phyloP scores from a whole-genome alignment of 106 monocot species.

The Xerophyta viscosa region DNA sequence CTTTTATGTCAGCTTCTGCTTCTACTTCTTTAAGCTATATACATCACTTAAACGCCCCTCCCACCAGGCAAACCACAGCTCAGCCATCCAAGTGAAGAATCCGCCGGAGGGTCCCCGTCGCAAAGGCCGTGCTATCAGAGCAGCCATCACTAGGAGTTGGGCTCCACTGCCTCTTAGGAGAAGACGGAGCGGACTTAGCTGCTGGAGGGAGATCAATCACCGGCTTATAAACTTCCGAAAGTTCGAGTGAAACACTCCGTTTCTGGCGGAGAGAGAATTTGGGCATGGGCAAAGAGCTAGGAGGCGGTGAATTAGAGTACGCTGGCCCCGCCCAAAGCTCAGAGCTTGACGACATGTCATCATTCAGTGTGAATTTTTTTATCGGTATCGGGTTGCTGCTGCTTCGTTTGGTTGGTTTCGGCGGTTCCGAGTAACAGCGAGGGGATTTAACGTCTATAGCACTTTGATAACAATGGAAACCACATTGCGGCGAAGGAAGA shows the following conservation, averaged over 20 bases:
- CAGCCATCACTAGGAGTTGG: conserved; percentile 12
- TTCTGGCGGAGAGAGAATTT: conserved; percentile 62
- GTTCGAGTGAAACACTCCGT: conserved; percentile 38
- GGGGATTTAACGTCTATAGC: no score
- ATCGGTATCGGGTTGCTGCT: conserved; percentile 37
- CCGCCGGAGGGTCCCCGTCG: conserved; percentile 56
- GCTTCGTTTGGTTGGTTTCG: conserved; percentile 22
- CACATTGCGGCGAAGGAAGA: no score
- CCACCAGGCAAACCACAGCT: neutral
- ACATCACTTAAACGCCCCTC: neutral
- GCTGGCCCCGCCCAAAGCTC: conserved; percentile 69
- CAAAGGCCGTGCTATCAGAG: conserved; percentile 22
- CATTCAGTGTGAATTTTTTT: conserved; percentile 5
- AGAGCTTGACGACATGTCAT: conserved; percentile 13
- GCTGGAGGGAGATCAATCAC: neutral
- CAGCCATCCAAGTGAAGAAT: conserved; percentile 53
- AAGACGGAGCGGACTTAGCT: conserved; percentile 52
- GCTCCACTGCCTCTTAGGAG: conserved; percentile 22
- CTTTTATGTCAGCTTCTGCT: no score
- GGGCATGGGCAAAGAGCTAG: conserved; percentile 67
- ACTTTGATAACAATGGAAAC: no score
- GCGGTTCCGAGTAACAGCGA: conserved; percentile 21
- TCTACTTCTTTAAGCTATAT: no score
- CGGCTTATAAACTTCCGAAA: neutral
- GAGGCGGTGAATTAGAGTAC: conserved; percentile 66